These are phyloP conservation scores for Cenchrus purpureus DNA, from an alignment of 176 grass and related monocot genomes.

Conservation along the genomic window DNA sequence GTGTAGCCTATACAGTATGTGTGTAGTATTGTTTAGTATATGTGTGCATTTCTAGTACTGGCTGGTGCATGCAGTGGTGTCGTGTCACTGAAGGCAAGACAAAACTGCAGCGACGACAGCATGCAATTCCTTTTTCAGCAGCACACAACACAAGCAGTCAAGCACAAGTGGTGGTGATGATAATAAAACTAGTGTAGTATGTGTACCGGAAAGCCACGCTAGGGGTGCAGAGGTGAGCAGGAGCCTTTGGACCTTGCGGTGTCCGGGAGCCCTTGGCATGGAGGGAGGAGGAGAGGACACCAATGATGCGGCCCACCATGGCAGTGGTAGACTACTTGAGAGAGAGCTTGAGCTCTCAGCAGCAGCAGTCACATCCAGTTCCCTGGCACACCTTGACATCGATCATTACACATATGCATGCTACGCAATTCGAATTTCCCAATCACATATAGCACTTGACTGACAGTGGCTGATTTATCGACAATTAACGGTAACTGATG, in stretches of 20 bases:
- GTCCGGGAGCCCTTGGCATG: slow-evolving; percentile 45
- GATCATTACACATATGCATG: not conserved
- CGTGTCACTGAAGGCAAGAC: slow-evolving; percentile 48
- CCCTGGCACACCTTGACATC: not conserved
- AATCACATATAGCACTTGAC: too few species aligned
- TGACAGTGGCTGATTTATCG: not conserved
- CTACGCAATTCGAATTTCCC: not conserved
- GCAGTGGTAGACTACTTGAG: slow-evolving; percentile 9
- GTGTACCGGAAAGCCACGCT: slow-evolving; percentile 26
- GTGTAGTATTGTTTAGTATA: not conserved
- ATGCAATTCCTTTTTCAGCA: slow-evolving; percentile 7
- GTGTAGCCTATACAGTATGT: not conserved
- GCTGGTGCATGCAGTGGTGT: not conserved
- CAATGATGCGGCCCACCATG: slow-evolving; percentile 28
- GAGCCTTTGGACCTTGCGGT: slow-evolving; percentile 44
- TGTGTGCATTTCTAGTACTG: not conserved
- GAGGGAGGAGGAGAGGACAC: not conserved
- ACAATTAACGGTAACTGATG: not conserved
- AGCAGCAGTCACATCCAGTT: not conserved
- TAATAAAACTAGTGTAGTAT: not conserved
- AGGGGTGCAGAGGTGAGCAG: not conserved
- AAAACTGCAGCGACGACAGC: slow-evolving; percentile 36
- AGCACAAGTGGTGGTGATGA: slow-evolving; percentile 9
- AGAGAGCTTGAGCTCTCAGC: not conserved
- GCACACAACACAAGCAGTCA: too few species aligned